phyloP scores from a whole-genome alignment of 164 flowering plant genomes.

The grape (Vitis vinifera) region DNA sequence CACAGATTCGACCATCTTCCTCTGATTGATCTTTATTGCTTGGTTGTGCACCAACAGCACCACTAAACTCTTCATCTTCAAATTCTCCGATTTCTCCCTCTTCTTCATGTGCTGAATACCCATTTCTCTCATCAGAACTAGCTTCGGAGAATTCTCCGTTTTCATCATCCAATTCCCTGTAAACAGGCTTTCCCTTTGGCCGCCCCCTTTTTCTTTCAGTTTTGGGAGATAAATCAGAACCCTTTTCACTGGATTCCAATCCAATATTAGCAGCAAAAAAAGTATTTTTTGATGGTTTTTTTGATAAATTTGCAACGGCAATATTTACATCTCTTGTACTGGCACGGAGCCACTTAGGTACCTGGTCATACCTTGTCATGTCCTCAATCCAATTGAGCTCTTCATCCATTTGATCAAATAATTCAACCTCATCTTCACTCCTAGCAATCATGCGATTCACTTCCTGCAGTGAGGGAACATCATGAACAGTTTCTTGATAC shows the following conservation, averaged over 20 bases:
- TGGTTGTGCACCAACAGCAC: constrained; percentile 45
- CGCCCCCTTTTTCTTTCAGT: constrained; percentile 79
- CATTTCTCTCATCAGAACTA: constrained; percentile 80
- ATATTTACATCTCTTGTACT: constrained; percentile 75
- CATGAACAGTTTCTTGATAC: constrained; percentile 92
- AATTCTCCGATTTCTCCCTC: constrained; percentile 83
- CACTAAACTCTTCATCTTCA: constrained; percentile 80
- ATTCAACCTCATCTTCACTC: constrained; percentile 88
- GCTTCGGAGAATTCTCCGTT: constrained; percentile 80
- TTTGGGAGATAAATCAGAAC: constrained; percentile 43
- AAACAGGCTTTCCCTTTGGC: constrained; percentile 70
- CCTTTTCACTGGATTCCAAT: constrained; percentile 47
- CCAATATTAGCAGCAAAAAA: constrained; percentile 37
- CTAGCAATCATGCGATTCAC: constrained; percentile 98
- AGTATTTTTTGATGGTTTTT: constrained; percentile 66
- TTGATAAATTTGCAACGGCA: constrained; percentile 63
- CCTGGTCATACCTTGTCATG: constrained; percentile 76
- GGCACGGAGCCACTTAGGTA: constrained; percentile 97
- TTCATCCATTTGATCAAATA: constrained; percentile 99
- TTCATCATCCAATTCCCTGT: constrained; percentile 90
- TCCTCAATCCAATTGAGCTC: constrained; percentile 88
- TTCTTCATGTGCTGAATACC: constrained; percentile 64
- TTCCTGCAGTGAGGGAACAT: constrained; percentile 92
- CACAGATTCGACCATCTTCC: constrained; percentile 59
- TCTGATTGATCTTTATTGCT: constrained; percentile 53